Evolutionary conservation across 768 basidiomycete genomes (phyloP).

Genomic region (Russula abietina): DNA sequence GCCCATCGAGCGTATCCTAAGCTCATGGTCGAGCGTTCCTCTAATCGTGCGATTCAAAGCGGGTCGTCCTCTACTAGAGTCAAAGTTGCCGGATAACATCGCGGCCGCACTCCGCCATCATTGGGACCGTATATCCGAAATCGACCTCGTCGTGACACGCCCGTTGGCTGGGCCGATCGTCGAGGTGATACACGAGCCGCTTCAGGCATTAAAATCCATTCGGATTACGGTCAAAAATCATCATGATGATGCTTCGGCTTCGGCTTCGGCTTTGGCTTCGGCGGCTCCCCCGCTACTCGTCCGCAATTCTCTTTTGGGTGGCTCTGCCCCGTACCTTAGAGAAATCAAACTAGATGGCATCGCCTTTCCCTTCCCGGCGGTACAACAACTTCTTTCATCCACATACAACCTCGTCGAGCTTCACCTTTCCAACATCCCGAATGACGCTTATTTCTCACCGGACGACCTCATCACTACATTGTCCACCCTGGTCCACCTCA

Average conservation of each 20-base stretch:
- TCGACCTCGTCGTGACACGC: neutral
- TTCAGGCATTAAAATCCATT: conserved; percentile 11
- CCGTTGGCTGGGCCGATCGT: conserved; percentile 19
- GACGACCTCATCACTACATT: neutral
- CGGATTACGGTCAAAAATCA: conserved; percentile 30
- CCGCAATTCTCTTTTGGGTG: neutral
- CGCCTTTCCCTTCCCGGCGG: neutral
- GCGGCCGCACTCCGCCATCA: neutral
- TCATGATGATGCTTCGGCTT: too few relatives aligned
- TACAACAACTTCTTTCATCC: conserved; percentile 8
- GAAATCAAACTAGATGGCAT: neutral
- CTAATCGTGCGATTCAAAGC: neutral
- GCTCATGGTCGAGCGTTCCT: neutral
- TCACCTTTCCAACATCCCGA: neutral
- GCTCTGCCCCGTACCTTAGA: neutral
- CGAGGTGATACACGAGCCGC: conserved; percentile 29
- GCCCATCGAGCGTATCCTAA: neutral
- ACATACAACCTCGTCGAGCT: neutral
- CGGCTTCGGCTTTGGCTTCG: too few relatives aligned
- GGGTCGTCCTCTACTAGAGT: too few relatives aligned
- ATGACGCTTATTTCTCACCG: neutral
- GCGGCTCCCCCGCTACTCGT: conserved; percentile 26
- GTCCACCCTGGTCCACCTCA: neutral
- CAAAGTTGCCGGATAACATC: neutral
- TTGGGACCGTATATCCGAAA: neutral